Evolutionary conservation across 1,284 basidiomycete species (phyloP).

Genomic region (Apiotrichum montevideense): DNA sequence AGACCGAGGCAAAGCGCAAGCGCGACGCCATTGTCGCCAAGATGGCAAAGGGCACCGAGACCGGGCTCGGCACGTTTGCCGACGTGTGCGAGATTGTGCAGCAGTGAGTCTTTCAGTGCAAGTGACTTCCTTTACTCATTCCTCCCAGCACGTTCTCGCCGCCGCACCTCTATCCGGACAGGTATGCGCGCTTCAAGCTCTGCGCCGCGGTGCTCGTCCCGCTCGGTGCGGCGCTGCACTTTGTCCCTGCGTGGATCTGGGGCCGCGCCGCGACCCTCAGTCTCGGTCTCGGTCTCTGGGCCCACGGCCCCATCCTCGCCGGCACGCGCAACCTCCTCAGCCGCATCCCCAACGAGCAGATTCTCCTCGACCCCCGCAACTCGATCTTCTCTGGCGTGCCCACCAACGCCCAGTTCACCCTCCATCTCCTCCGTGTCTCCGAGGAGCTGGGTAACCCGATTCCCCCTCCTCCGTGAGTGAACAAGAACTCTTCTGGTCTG

Average conservation of each 20-base stretch:
- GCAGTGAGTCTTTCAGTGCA: slow-evolving; percentile 47
- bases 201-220: slow-evolving; percentile 44
- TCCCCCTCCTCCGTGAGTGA: slow-evolving; percentile 35
- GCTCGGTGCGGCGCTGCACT: slow-evolving; percentile 44
- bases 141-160: slow-evolving; percentile 42
- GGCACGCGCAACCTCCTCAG: not conserved
- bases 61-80: slow-evolving; percentile 42
- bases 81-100: slow-evolving; percentile 45
- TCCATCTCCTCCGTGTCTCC: slow-evolving; percentile 53
- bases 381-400: slow-evolving; percentile 53
- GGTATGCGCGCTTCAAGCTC: slow-evolving; percentile 45
- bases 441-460: slow-evolving; percentile 45
- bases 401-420: slow-evolving; percentile 55
- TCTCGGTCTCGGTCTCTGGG: slow-evolving; percentile 54
- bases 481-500: no score
- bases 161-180: slow-evolving; percentile 43
- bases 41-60: slow-evolving; percentile 46
- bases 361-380: slow-evolving; percentile 32
- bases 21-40: slow-evolving; percentile 45
- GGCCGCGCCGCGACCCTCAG: slow-evolving; percentile 48
- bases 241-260: slow-evolving; percentile 49
- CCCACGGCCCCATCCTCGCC: slow-evolving; percentile 21
- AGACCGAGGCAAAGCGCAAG: slow-evolving; percentile 42
- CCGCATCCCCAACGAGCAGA: not conserved
- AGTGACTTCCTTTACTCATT: not conserved